Evolutionary conservation across 768 basidiomycete species (phyloP).

Genomic region (Auriscalpium orientale): DNA sequence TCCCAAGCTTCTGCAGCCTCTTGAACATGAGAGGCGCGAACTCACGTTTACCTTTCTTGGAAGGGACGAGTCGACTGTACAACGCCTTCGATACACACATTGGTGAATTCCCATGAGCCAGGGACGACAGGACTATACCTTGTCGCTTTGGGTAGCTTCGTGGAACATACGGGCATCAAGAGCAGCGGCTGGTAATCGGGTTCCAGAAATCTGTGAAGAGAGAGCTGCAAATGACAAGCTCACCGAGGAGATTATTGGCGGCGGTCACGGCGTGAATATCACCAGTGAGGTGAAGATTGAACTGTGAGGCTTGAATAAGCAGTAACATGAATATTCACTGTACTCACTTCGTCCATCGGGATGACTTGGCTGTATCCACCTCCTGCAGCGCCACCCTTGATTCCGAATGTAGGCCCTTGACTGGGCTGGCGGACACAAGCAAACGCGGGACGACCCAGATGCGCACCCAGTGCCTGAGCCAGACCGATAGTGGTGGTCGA

Average conservation of each 20-base stretch:
- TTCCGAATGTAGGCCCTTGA: slow-evolving; percentile 98
- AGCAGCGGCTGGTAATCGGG: slow-evolving; percentile 64
- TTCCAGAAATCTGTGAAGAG: not conserved
- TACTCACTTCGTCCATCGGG: slow-evolving; percentile 89
- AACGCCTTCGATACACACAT: slow-evolving; percentile 39
- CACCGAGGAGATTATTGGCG: slow-evolving; percentile 92
- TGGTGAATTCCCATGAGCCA: not conserved
- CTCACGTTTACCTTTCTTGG: slow-evolving; percentile 89
- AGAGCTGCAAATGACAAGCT: slow-evolving; percentile 5
- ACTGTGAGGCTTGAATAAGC: slow-evolving; percentile 34
- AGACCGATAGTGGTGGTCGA: slow-evolving; percentile 97
- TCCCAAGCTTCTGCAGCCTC: slow-evolving; percentile 90
- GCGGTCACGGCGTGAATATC: slow-evolving; percentile 98
- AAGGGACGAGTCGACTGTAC: slow-evolving; percentile 85
- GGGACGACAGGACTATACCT: slow-evolving; percentile 34
- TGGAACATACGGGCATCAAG: slow-evolving; percentile 97
- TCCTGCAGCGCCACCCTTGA: slow-evolving; percentile 98
- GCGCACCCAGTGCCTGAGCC: slow-evolving; percentile 92
- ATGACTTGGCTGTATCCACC: slow-evolving; percentile 99
- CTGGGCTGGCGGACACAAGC: slow-evolving; percentile 97
- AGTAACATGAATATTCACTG: not conserved
- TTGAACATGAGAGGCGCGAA: slow-evolving; percentile 97
- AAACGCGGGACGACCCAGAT: slow-evolving; percentile 86
- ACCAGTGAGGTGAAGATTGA: slow-evolving; percentile 92
- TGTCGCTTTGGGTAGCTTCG: slow-evolving; percentile 91